These are phyloP conservation scores for Pleurotus cornucopiae DNA, from an alignment of 768 basidiomycete species.

Conservation along the genomic window DNA sequence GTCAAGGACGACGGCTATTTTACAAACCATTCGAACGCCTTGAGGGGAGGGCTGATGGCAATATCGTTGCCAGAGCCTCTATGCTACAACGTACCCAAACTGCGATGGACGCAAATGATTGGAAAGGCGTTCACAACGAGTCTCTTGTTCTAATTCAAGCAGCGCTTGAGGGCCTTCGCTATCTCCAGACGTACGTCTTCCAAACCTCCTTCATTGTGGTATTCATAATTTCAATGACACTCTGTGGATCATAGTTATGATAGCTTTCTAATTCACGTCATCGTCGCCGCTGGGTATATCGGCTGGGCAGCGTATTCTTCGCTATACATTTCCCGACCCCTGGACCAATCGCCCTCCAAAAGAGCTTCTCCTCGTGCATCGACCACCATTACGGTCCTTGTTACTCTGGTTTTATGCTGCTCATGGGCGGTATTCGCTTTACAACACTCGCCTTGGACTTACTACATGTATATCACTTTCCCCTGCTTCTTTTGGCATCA, in stretches of 20 bases:
- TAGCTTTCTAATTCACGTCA: constrained; percentile 59
- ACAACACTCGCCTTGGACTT: constrained; percentile 65
- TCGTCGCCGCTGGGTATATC: constrained; percentile 68
- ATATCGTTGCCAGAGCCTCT: constrained; percentile 27
- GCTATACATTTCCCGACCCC: constrained; percentile 48
- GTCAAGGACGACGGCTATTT: constrained; percentile 49
- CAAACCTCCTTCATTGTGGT: too few relatives aligned
- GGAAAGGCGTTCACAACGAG: constrained; percentile 40
- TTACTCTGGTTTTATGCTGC: constrained; percentile 21
- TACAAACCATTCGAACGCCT: constrained; percentile 61
- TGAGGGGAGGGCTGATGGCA: constrained; percentile 22
- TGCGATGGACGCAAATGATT: constrained; percentile 37
- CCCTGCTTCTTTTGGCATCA: constrained; percentile 76
- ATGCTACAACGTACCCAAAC: constrained; percentile 38
- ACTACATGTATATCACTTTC: constrained; percentile 72
- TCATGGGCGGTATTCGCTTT: constrained; percentile 51
- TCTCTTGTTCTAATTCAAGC: constrained; percentile 50
- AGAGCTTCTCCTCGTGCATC: not conserved
- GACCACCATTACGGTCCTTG: constrained; percentile 13
- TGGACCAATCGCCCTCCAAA: constrained; percentile 14
- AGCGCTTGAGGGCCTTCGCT: constrained; percentile 61
- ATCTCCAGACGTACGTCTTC: constrained; percentile 62
- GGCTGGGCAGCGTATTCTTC: constrained; percentile 76
- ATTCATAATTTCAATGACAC: too few relatives aligned
- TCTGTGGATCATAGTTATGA: constrained; percentile 37